Percentiles rank a stretch among this genome's conserved stretches.
Evolutionary conservation across 352 stramenopile species (phyloP).

Genomic region (Globisporangium abappressorium): DNA sequence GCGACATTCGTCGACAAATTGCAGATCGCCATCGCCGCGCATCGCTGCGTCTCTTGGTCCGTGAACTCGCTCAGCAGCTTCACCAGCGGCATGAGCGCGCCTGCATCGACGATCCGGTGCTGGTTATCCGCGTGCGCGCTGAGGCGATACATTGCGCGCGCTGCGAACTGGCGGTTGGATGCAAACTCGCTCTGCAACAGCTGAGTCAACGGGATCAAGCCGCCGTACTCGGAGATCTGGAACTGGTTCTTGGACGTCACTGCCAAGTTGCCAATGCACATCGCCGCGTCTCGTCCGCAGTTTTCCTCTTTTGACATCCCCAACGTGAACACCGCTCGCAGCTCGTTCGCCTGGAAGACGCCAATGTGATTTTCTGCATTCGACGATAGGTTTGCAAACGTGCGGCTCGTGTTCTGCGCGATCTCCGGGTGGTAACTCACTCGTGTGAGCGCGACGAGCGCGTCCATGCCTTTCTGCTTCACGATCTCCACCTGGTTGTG

Average conservation of each 20-base stretch:
- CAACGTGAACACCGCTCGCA: constrained; percentile 77
- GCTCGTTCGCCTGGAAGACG: constrained; percentile 81
- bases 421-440: constrained; percentile 73
- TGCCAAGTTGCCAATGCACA: constrained; percentile 93
- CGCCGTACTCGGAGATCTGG: constrained; percentile 86
- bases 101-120: constrained; percentile 78
- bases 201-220: constrained; percentile 75
- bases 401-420: constrained; percentile 84
- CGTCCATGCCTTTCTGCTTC: constrained; percentile 59
- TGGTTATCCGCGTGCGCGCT: constrained; percentile 88
- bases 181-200: constrained; percentile 71
- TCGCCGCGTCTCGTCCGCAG: constrained; percentile 88
- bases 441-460: constrained; percentile 61
- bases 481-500: constrained; percentile 89
- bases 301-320: constrained; percentile 72
- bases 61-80: constrained; percentile 46
- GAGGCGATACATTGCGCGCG: constrained; percentile 88
- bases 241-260: constrained; percentile 89
- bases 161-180: constrained; percentile 77
- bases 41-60: constrained; percentile 68
- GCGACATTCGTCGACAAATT: constrained; percentile 74
- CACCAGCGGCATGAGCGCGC: constrained; percentile 76
- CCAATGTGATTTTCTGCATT: constrained; percentile 91
- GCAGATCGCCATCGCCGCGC: constrained; percentile 81
- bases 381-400: constrained; percentile 90